A percentile compares a stretch with the other conserved stretches of the same genome.
These are phyloP conservation scores for Tephrocybe sp. DNA, from an alignment of 768 basidiomycete species.

Conservation along the genomic window DNA sequence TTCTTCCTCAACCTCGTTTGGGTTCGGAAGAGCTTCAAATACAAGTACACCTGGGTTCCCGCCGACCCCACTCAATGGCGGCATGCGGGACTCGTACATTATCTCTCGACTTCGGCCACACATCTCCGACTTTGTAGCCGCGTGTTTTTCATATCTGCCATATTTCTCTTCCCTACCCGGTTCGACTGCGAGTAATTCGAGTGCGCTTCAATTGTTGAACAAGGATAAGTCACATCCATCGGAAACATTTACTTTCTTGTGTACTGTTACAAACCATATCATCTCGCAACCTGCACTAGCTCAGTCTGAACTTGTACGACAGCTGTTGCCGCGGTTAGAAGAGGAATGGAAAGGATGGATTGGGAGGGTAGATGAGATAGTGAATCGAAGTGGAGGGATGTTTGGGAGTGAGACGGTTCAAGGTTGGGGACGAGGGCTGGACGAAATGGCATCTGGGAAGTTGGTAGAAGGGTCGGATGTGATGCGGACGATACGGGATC, in stretches of 20 bases:
- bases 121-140: slow-evolving; percentile 73
- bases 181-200: slow-evolving; percentile 29
- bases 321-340: slow-evolving; percentile 59
- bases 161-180: slow-evolving; percentile 68
- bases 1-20: slow-evolving; percentile 23
- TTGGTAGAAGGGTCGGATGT: slow-evolving; percentile 30
- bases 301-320: slow-evolving; percentile 53
- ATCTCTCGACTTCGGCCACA: slow-evolving; percentile 71
- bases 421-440: slow-evolving; percentile 67
- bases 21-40: slow-evolving; percentile 26
- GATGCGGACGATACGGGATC: slow-evolving; percentile 46
- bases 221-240: slow-evolving; percentile 68
- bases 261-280: slow-evolving; percentile 64
- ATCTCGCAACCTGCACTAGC: slow-evolving; percentile 66
- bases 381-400: slow-evolving; percentile 76
- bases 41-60: slow-evolving; percentile 22
- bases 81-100: slow-evolving; percentile 83
- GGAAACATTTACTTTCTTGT: slow-evolving; percentile 73
- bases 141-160: slow-evolving; percentile 78
- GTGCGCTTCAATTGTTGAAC: slow-evolving; percentile 46
- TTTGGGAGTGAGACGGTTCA: slow-evolving; percentile 69
- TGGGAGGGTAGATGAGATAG: slow-evolving; percentile 60
- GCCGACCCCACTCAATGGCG: slow-evolving; percentile 30
- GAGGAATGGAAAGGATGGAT: slow-evolving; percentile 84
- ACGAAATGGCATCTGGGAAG: slow-evolving; percentile 59